Evolutionary conservation across 176 grass and related monocot species (phyloP), one percentile per base, ranked within the genome.

Genomic region (Musa troglodytarum): DNA sequence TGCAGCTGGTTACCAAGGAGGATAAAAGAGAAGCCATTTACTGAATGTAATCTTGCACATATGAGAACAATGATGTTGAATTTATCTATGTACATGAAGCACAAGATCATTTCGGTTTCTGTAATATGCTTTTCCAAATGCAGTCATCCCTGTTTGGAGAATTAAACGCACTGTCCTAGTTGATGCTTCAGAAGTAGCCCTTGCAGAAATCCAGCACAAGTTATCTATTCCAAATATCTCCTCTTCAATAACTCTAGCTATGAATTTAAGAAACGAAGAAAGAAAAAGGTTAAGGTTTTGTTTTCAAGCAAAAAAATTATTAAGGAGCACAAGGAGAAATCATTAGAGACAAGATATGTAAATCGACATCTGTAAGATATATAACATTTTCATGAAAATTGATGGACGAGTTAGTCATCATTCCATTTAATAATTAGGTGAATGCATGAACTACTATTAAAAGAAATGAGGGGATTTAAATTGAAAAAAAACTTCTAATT

Each of bases 211-310:
- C 81, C 81, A 83, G 54, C 74, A 77, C 52, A 83, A 52, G 14
- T 83, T 83, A 52, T 83, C 81, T 62, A 83, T 28, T 10, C 74
- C 74, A 77, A 83, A 83, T 43, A 83, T 83, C 65, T 83, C 81
- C 50, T 83, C 81, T 54, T 83, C 81, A 19, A 83, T 83, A 68
- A 77, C 81, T 83, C 81, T 77, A 20, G 81, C 81, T 83, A 63
- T 43, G 62, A 11, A 53, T 65, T 72, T 16, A 63, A 77, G 23
- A 26, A 57, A 76, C 59, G 28, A 26, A 68, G 29, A 69, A 61
- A 49, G 52, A 15, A 69, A 65, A 14, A 69, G 10, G 11, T 49
- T 16, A 29, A 70, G 17, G 13, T 51, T 70, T 12, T 61, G 16
- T 9, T 20, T 11, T 20, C 7, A 70, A 68, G 24, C 2, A 43